phyloP scores from a whole-genome alignment of 495 filamentous ascomycete genomes.

The Aspergillus homomorphus region DNA sequence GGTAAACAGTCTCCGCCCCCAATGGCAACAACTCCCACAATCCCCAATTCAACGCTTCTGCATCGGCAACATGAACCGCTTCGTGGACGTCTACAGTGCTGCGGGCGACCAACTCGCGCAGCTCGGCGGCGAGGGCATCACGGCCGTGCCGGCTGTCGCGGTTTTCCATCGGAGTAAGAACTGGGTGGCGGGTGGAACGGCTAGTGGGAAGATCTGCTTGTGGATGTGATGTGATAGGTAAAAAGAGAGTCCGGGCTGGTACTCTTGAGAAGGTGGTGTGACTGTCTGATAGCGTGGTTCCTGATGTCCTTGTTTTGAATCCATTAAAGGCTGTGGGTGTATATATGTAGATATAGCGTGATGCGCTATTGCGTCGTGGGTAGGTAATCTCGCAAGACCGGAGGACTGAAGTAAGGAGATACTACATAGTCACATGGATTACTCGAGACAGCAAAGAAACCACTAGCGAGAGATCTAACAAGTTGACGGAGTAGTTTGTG shows the following conservation, averaged over 20 bases:
- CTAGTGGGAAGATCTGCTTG: constrained; percentile 86
- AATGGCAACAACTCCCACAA: constrained; percentile 80
- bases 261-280: too few species aligned
- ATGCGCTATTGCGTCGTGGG: too few species aligned
- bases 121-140: constrained; percentile 82
- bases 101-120: constrained; percentile 87
- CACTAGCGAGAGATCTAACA: constrained; percentile 15
- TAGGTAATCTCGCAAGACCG: too few species aligned
- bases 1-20: constrained; percentile 71
- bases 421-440: too few species aligned
- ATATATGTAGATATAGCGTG: too few species aligned
- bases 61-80: constrained; percentile 97
- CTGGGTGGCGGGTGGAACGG: constrained; percentile 91
- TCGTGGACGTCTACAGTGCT: constrained; percentile 82
- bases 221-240: constrained; percentile 78
- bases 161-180: constrained; percentile 83
- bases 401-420: too few species aligned
- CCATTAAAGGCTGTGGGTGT: too few species aligned
- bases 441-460: neutral
- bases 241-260: too few species aligned
- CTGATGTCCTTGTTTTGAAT: too few species aligned
- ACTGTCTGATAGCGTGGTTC: too few species aligned
- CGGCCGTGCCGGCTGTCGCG: constrained; percentile 88
- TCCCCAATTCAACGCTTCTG: constrained; percentile 80
- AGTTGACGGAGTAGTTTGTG: constrained; percentile 23